These are phyloP conservation scores for Mimosa pudica DNA, from an alignment of 306 rosid species.

Conservation along the genomic window DNA sequence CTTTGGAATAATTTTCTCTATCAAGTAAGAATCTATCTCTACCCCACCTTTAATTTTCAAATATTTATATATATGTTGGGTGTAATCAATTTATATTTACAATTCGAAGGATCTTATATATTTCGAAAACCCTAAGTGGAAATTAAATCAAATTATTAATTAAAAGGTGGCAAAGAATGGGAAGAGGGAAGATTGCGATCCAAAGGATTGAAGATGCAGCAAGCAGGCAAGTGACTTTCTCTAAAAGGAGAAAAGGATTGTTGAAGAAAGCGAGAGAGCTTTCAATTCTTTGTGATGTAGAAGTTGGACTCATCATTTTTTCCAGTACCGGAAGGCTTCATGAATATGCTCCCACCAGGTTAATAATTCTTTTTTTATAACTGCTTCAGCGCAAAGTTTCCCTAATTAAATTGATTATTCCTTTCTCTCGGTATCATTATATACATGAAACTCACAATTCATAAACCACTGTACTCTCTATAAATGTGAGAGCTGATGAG, in stretches of 20 bases:
- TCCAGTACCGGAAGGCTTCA: slow-evolving; percentile 77
- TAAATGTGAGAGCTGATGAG: not conserved
- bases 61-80: not conserved
- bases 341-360: slow-evolving; percentile 79
- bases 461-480: not conserved
- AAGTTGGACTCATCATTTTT: slow-evolving; percentile 77
- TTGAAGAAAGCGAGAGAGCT: slow-evolving; percentile 85
- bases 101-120: not conserved
- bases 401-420: not conserved
- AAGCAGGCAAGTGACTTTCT: slow-evolving; percentile 88
- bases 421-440: not conserved
- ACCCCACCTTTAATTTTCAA: not conserved
- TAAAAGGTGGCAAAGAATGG: slow-evolving; percentile 41
- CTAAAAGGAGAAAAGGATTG: slow-evolving; percentile 88
- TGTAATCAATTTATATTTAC: not conserved
- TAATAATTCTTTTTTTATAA: not conserved
- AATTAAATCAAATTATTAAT: no score
- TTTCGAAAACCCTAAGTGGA: slow-evolving; percentile 56
- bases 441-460: not conserved
- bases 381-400: not conserved
- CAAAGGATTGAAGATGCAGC: slow-evolving; percentile 71
- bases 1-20: slow-evolving; percentile 15
- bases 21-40: slow-evolving; percentile 40
- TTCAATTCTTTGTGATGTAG: slow-evolving; percentile 84
- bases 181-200: slow-evolving; percentile 92